phyloP scores from a whole-genome alignment of 306 rosid species.

The Glycyrrhiza uralensis region DNA sequence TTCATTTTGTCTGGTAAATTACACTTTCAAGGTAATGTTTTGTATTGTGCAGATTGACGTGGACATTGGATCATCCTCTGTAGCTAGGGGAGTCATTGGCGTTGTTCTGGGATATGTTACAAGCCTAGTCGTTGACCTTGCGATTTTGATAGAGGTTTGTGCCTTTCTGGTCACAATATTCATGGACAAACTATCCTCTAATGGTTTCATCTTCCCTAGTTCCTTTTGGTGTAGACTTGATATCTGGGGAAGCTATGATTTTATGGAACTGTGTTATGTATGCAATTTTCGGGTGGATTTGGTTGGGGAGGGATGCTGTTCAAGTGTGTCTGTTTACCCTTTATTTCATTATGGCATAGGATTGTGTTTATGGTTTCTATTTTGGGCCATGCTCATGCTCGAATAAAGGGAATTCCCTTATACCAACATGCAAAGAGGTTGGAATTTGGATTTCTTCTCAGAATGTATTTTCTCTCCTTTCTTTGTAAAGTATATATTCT shows the following conservation, averaged over 20 bases:
- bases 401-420: not conserved
- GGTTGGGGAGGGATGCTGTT: conserved; percentile 9
- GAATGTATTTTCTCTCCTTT: not conserved
- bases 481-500: not conserved
- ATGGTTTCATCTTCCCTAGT: conserved; percentile 4
- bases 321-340: conserved; percentile 11
- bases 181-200: not conserved
- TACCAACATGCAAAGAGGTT: not conserved
- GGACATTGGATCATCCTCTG: conserved; percentile 96
- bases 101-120: conserved; percentile 96
- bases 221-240: not conserved
- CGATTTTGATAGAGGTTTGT: conserved; percentile 87
- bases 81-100: conserved; percentile 84
- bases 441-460: not conserved
- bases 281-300: not conserved
- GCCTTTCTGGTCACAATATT: conserved; percentile 20
- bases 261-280: not conserved
- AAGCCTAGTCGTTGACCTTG: conserved; percentile 89
- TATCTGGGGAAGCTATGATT: conserved; percentile 1
- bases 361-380: not conserved
- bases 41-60: conserved; percentile 78
- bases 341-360: not conserved
- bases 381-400: not conserved
- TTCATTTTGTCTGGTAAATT: conserved; percentile 6
- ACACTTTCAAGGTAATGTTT: conserved; percentile 1